Evolutionary conservation across 768 basidiomycete genomes (phyloP), one percentile per base, ranked within the genome.

Genomic region (Auricularia cornea): DNA sequence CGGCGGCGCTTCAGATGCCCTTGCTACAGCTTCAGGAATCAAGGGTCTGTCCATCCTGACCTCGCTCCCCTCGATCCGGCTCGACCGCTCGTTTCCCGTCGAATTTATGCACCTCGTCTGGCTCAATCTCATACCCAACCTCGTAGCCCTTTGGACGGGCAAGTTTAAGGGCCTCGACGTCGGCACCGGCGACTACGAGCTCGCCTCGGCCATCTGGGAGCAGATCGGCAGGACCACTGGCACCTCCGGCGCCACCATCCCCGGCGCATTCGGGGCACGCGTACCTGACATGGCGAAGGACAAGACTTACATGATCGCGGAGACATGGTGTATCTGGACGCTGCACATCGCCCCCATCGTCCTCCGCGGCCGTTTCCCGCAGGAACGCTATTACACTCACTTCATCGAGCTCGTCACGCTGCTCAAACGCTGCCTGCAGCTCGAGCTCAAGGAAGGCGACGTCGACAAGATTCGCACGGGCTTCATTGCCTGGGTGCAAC

Each of bases 91-190:
- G 10, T 72, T 72, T 32, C 80, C 79, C 0, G 75, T 76, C 64
- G 80, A 83, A 59, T 79, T 81, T 69, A 81, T 83, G 77, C 81
- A 84, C 60, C 71, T 80, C 0, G 69, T 82, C 30, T 77, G 70
- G 66, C 79, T 80, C 65, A 83, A 83, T 65, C 57, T 80, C 2
- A 66, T 80, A 29, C 69, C 66, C 26, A 79, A 77, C 60, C 71
- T 84, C 2, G 67, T 81, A 33, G 23, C 63, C 0, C 66, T 79
- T 0, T 79, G 79, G 78, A 77, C 71, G 1, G 78, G 79, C 0
- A 63, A 68, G 16, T 81, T 72, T 72, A 82, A 81, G 65, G 76
- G 66, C 6, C 66, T 80, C 2, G 72, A 78, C 51, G 33, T 68
- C 3, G 72, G 72, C 0, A 35, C 20, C 2, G 74, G 70, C 2